Percentiles rank a stretch among this genome's conserved stretches.
Evolutionary conservation across 345 rosid genomes (phyloP).

Genomic region (Anastatica hierochuntica): DNA sequence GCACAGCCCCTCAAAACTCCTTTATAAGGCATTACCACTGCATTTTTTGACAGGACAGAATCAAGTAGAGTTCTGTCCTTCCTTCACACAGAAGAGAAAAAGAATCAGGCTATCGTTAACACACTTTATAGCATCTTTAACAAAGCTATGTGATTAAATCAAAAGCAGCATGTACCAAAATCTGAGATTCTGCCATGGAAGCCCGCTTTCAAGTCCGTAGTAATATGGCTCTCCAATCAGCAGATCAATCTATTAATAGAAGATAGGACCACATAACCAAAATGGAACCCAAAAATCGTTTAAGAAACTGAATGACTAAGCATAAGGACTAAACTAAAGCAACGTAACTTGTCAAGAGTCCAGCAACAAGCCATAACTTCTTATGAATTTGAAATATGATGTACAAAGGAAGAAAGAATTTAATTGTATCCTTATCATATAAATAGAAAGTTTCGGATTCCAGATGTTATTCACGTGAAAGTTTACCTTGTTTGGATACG

Average conservation of each 20-base stretch:
- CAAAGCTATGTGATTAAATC: conserved; percentile 1
- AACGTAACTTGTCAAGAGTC: conserved; percentile 1
- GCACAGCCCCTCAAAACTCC: conserved; percentile 76
- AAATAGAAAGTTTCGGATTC: too few relatives aligned
- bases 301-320: neutral
- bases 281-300: neutral
- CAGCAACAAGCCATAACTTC: neutral
- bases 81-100: conserved; percentile 35
- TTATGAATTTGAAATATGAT: neutral
- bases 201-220: conserved; percentile 60
- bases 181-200: conserved; percentile 91
- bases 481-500: conserved; percentile 47
- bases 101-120: neutral
- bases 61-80: conserved; percentile 68
- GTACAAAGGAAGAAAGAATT: too few relatives aligned
- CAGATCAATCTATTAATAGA: conserved; percentile 54
- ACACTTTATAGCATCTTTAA: neutral
- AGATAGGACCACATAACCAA: neutral
- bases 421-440: too few relatives aligned
- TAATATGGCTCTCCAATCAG: conserved; percentile 84
- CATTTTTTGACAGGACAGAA: conserved; percentile 50
- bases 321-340: neutral
- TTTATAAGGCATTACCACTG: conserved; percentile 61
- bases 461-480: neutral
- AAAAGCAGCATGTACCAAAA: conserved; percentile 61